Evolutionary conservation across 2,329 filamentous ascomycete genomes (phyloP).

Genomic region (Emericellopsis cladophorae): DNA sequence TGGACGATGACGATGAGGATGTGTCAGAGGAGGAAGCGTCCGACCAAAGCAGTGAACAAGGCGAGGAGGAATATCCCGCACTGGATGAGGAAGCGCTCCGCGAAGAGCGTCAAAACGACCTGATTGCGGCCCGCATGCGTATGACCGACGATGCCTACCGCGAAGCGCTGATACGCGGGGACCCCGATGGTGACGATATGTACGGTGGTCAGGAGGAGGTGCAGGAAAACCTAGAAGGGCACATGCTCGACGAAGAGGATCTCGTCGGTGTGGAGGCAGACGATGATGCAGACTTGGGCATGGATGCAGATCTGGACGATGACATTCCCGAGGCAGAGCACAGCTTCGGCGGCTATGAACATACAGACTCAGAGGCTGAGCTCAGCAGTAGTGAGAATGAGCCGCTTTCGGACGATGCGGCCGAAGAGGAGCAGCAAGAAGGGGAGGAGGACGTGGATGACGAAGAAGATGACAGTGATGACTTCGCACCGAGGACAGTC

Average conservation of each 20-base stretch:
- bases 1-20: slow-evolving; percentile 29
- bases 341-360: slow-evolving; percentile 55
- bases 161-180: slow-evolving; percentile 40
- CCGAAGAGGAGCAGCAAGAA: slow-evolving; percentile 2
- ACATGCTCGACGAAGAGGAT: slow-evolving; percentile 53
- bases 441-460: slow-evolving; percentile 8
- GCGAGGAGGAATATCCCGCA: slow-evolving; percentile 26
- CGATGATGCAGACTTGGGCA: slow-evolving; percentile 18
- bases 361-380: slow-evolving; percentile 63
- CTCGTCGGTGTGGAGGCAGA: slow-evolving; percentile 21
- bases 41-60: slow-evolving; percentile 25
- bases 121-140: slow-evolving; percentile 37
- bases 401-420: too few species aligned
- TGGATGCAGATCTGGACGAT: slow-evolving; percentile 59
- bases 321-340: slow-evolving; percentile 55
- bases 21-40: slow-evolving; percentile 19
- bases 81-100: slow-evolving; percentile 18
- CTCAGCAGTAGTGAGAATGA: slow-evolving; percentile 33
- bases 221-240: slow-evolving; percentile 41
- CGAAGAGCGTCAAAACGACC: slow-evolving; percentile 31
- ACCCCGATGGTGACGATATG: slow-evolving; percentile 32
- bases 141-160: slow-evolving; percentile 50
- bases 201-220: slow-evolving; percentile 41
- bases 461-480: slow-evolving; percentile 12
- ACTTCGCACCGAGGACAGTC: slow-evolving; percentile 24